Evolutionary conservation across 78 protist genomes (phyloP).

Genomic region (Dictyostelium capitatum): DNA sequence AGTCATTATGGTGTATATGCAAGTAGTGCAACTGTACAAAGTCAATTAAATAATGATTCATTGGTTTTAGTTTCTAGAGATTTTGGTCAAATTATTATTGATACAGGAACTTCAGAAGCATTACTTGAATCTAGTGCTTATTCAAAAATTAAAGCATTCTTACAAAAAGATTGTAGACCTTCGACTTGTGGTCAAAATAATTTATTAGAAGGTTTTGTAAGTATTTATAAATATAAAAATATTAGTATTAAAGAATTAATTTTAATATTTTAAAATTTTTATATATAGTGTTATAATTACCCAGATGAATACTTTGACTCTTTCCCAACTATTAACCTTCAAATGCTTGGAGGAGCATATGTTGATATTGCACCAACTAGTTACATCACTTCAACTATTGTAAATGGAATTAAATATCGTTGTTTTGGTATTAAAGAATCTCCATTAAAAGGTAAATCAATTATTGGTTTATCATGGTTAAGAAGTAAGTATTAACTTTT

Average conservation of each 20-base stretch:
- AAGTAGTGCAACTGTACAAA: neutral
- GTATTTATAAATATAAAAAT: neutral
- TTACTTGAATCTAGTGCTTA: slow-evolving; percentile 16
- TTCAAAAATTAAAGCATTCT: neutral
- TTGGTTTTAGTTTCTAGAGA: slow-evolving; percentile 38
- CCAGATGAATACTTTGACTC: neutral
- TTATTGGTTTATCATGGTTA: slow-evolving; percentile 75
- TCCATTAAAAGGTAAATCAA: slow-evolving; percentile 29
- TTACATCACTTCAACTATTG: neutral
- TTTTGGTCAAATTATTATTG: slow-evolving; percentile 58
- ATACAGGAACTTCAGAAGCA: slow-evolving; percentile 63
- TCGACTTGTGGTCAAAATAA: slow-evolving; percentile 45
- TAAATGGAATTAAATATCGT: slow-evolving; percentile 24
- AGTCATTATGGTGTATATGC: slow-evolving; percentile 49
- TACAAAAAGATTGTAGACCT: neutral
- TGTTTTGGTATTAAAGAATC: slow-evolving; percentile 63
- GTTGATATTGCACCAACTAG: slow-evolving; percentile 16
- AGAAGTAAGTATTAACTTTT: slow-evolving; percentile 49
- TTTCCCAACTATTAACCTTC: slow-evolving; percentile 43
- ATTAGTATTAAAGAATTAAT: neutral
- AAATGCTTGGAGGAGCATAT: slow-evolving; percentile 38
- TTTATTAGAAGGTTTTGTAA: slow-evolving; percentile 54
- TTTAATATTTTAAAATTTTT: neutral
- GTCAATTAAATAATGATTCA: neutral
- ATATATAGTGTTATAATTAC: slow-evolving; percentile 24